These are phyloP conservation scores for Turritis glabra DNA, from an alignment of 345 rosid genomes.

Conservation along the genomic window DNA sequence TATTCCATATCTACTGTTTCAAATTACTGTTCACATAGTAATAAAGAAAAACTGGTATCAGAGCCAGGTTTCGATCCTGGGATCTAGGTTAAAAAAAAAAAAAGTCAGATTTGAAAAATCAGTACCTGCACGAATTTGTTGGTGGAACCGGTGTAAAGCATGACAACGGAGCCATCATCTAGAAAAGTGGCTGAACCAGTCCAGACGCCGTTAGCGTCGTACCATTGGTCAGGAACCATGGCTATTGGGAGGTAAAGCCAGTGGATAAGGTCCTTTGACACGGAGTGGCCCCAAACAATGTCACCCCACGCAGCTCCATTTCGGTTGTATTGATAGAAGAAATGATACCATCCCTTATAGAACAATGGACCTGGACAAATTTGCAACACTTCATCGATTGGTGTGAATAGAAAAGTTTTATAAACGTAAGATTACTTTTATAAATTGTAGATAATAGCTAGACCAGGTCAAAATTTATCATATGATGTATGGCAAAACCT, in stretches of 20 bases:
- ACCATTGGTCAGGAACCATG: conserved; percentile 86
- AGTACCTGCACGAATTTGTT: conserved; percentile 54
- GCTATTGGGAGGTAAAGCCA: conserved; percentile 93
- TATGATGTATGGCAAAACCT: no score
- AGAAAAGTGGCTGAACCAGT: conserved; percentile 91
- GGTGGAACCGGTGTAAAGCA: conserved; percentile 90
- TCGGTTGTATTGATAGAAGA: conserved; percentile 94
- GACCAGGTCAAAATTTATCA: no score
- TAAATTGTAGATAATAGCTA: background rate
- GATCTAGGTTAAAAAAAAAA: no score
- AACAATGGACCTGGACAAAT: conserved; percentile 78
- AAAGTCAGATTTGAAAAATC: no score
- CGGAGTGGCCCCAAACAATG: conserved; percentile 97
- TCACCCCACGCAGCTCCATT: conserved; percentile 84
- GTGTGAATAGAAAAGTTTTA: background rate
- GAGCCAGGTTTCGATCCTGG: conserved; percentile 76
- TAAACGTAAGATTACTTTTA: no score
- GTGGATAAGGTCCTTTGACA: conserved; percentile 72
- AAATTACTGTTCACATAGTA: no score
- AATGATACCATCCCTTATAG: conserved; percentile 94
- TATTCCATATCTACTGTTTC: no score
- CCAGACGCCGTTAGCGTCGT: conserved; percentile 82
- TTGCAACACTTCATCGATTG: no score
- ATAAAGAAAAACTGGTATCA: background rate
- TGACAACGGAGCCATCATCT: conserved; percentile 68